Percentiles rank a stretch among this genome's conserved stretches.
These are phyloP conservation scores for Epithele typhae DNA, from an alignment of 768 basidiomycete species.

Conservation along the genomic window DNA sequence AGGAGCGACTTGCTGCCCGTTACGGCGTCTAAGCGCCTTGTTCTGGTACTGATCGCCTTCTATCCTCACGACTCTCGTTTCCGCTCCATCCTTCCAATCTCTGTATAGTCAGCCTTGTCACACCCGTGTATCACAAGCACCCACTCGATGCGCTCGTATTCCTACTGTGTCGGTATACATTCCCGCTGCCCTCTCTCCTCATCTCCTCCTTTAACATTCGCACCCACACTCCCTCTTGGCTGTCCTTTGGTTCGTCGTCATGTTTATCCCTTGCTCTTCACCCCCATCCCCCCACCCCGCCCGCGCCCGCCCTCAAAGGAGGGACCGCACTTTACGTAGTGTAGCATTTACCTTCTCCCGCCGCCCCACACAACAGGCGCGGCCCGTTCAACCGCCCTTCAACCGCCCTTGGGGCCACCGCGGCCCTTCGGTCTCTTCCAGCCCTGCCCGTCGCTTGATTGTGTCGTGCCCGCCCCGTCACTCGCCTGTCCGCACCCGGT, in stretches of 20 bases:
- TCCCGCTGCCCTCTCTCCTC: conserved; percentile 9
- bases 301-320: conserved; percentile 2
- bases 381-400: too few relatives aligned
- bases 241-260: background rate
- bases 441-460: too few relatives aligned
- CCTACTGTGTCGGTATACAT: conserved; percentile 12
- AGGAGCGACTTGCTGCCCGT: conserved; percentile 78
- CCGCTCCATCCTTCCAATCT: background rate
- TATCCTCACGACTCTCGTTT: background rate
- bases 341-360: conserved; percentile 17
- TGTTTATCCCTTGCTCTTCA: background rate
- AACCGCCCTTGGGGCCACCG: too few relatives aligned
- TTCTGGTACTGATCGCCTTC: background rate
- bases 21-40: conserved; percentile 58
- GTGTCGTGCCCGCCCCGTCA: too few relatives aligned
- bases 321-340: conserved; percentile 17
- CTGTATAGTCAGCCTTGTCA: conserved; percentile 1
- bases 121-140: conserved; percentile 13
- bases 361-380: background rate
- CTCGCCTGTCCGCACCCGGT: too few relatives aligned
- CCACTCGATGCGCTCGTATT: background rate
- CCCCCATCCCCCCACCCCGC: background rate
- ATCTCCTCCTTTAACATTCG: conserved; percentile 4
- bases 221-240: background rate
- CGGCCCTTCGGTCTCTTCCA: too few relatives aligned